Evolutionary conservation across 371 early-diverging fungal genomes (phyloP).

Genomic region (Nematocida major): DNA sequence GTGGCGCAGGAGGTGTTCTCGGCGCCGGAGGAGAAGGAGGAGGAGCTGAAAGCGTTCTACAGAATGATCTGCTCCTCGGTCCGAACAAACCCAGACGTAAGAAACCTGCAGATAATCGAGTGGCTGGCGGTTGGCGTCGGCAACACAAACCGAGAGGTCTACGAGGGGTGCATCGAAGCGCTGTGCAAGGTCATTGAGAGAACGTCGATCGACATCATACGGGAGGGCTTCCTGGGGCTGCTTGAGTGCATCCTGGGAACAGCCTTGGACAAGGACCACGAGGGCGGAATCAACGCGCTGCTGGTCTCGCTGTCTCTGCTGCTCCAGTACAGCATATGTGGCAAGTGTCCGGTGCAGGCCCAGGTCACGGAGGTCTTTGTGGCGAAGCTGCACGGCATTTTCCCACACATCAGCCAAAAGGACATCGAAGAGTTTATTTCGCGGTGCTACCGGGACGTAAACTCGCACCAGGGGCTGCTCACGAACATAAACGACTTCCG

Average conservation of each 20-base stretch:
- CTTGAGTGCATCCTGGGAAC: slow-evolving; percentile 46
- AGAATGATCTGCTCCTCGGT: slow-evolving; percentile 7
- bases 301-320: slow-evolving; percentile 1
- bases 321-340: slow-evolving; percentile 32
- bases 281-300: slow-evolving; percentile 20
- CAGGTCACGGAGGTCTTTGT: slow-evolving; percentile 29
- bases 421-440: slow-evolving; percentile 39
- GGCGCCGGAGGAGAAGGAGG: slow-evolving; percentile 19
- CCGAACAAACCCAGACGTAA: neutral
- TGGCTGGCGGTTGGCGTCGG: slow-evolving; percentile 40
- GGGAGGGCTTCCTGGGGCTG: slow-evolving; percentile 3
- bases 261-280: slow-evolving; percentile 44
- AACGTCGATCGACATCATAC: slow-evolving; percentile 1
- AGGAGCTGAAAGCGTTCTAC: slow-evolving; percentile 31
- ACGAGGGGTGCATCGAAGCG: slow-evolving; percentile 22
- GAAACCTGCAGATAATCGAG: neutral
- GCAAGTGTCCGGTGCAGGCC: slow-evolving; percentile 10
- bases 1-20: slow-evolving; percentile 6
- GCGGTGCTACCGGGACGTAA: slow-evolving; percentile 1
- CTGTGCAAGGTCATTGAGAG: slow-evolving; percentile 3
- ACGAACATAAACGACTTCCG: slow-evolving; percentile 33
- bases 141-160: slow-evolving; percentile 37
- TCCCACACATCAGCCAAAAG: slow-evolving; percentile 17
- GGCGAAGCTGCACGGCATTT: slow-evolving; percentile 20
- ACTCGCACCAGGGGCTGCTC: slow-evolving; percentile 28